phyloP scores from a whole-genome alignment of 768 basidiomycete genomes.

The Inosperma sp. region DNA sequence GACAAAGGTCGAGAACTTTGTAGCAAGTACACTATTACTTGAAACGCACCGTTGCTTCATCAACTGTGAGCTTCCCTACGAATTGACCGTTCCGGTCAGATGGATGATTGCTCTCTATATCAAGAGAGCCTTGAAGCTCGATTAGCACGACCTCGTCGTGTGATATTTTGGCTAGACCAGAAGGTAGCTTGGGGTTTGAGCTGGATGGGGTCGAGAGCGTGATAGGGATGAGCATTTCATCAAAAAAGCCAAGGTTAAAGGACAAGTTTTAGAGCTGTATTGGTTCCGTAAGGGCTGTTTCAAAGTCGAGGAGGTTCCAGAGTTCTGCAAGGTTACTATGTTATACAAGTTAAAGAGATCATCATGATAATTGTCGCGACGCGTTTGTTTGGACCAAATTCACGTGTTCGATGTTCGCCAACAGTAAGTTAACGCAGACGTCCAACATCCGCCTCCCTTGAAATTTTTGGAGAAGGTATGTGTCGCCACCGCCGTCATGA shows the following conservation, averaged over 20 bases:
- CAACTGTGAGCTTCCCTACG: constrained; percentile 73
- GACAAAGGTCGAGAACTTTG: background rate
- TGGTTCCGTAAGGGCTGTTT: too few relatives aligned
- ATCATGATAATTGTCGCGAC: constrained; percentile 16
- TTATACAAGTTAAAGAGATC: constrained; percentile 8
- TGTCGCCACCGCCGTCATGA: too few relatives aligned
- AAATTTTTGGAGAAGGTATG: too few relatives aligned
- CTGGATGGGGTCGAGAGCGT: constrained; percentile 32
- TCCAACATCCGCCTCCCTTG: too few relatives aligned
- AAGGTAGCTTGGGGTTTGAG: constrained; percentile 48
- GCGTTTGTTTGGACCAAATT: constrained; percentile 14
- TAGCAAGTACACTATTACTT: background rate
- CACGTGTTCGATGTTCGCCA: background rate
- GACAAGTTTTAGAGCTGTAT: too few relatives aligned
- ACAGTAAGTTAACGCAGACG: too few relatives aligned
- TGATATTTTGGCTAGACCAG: constrained; percentile 65
- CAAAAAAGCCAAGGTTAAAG: background rate
- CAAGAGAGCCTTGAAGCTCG: constrained; percentile 82
- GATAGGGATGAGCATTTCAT: constrained; percentile 66
- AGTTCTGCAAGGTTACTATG: too few relatives aligned
- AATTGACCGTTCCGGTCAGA: constrained; percentile 60
- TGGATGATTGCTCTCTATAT: constrained; percentile 52
- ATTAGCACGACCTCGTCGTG: constrained; percentile 77
- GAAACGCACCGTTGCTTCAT: constrained; percentile 50
- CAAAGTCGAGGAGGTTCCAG: too few relatives aligned